Evolutionary conservation across 441 rosid genomes (phyloP), one percentile per base, ranked within the genome.

Genomic region (Gossypium trilobum): DNA sequence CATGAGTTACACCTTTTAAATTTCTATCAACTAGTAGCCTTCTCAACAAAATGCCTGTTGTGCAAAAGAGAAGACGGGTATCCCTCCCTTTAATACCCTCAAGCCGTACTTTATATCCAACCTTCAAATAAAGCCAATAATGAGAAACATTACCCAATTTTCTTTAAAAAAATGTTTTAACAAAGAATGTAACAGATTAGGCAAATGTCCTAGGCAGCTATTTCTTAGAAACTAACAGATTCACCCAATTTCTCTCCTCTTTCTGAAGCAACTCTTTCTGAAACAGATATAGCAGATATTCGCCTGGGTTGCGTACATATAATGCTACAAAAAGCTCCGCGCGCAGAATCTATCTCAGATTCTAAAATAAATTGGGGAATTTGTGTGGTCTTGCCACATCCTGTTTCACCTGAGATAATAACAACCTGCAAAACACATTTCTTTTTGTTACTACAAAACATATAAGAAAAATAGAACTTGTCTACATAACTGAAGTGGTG

Each of bases 381-480:
- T 70, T 93, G 97, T 16, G 97, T 93, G 73, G 98, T 93, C 87
- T 93, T 93, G 79, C 98, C 98, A 74, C 98, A 93, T 58, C 98
- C 98, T 82, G 98, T 93, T 88, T 91, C 94, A 60, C 97, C 98
- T 64, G 96, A 93, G 80, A 93, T 77, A 68, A 93, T 85, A 73
- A 89, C 85, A 75, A 91, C 91, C 98, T 91, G 88, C 62, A 79
- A 68, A 78, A 71, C 16, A 58, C 23, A 68, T 50, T 33, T 33
- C 39, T 33, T 5, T 52, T 20, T 55, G 19, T 13, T 55, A 64
- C 61, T 46, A 14, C 39, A 67, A 62, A 64, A 42, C 31, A 6
- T 31, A 11, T 6, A 48, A 46, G 16, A 57, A 42, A 14, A 16
- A 54, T 3, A 27, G n/a, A 51, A 56, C 72, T 56, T 51, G n/a